A percentile compares a stretch with the other conserved stretches of the same genome.
These are phyloP conservation scores for Porcisia hertigi DNA, from an alignment of 208 protist genomes.

Conservation along the genomic window DNA sequence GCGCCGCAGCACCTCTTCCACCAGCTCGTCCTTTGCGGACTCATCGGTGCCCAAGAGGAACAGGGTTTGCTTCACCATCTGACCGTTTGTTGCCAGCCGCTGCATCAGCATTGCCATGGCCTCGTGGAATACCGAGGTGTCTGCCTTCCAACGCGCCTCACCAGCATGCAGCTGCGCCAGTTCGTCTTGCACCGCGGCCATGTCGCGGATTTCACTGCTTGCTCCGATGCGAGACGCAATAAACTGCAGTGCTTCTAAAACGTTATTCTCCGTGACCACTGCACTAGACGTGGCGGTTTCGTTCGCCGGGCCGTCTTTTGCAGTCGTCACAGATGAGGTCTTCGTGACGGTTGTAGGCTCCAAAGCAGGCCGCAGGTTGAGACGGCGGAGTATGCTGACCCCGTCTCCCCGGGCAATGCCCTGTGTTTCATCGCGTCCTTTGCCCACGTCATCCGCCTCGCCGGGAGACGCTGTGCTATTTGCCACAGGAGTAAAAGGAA, in stretches of 20 bases:
- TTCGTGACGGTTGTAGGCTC: neutral
- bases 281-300: neutral
- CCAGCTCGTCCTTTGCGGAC: slow-evolving; percentile 61
- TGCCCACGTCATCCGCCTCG: neutral
- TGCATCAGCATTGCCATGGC: slow-evolving; percentile 60
- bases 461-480: neutral
- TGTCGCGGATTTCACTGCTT: slow-evolving; percentile 31
- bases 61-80: slow-evolving; percentile 62
- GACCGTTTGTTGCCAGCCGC: slow-evolving; percentile 59
- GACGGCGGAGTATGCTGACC: slow-evolving; percentile 23
- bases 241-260: slow-evolving; percentile 55
- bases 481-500: slow-evolving; percentile 5
- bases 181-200: slow-evolving; percentile 34
- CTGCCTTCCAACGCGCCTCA: slow-evolving; percentile 41
- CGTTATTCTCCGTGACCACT: slow-evolving; percentile 49
- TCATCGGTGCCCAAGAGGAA: slow-evolving; percentile 83
- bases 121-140: slow-evolving; percentile 56
- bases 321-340: neutral
- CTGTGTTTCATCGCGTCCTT: neutral
- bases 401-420: slow-evolving; percentile 15
- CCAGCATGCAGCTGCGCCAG: slow-evolving; percentile 37
- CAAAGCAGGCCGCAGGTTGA: slow-evolving; percentile 21
- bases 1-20: slow-evolving; percentile 56
- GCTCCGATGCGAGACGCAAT: slow-evolving; percentile 41
- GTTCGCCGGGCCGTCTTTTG: neutral